These are phyloP conservation scores for Ustilago curta DNA, from an alignment of 1,284 basidiomycete genomes.

Conservation along the genomic window DNA sequence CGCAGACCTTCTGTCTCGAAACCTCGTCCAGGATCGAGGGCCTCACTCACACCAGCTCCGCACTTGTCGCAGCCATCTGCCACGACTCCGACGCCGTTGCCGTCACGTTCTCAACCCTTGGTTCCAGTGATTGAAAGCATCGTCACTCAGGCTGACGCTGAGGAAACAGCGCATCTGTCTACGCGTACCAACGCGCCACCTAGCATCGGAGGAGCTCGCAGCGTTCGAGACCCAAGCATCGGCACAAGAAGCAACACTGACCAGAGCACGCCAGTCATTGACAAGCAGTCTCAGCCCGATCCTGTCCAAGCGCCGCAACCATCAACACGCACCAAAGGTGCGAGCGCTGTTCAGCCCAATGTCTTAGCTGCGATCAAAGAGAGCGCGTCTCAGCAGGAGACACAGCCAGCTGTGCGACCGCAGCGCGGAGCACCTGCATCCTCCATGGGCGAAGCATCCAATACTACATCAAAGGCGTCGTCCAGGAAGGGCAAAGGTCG, in stretches of 20 bases:
- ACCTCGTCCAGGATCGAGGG: constrained; percentile 39
- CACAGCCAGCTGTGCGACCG: neutral
- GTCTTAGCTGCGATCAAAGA: constrained; percentile 15
- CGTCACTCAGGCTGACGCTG: neutral
- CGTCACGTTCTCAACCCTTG: constrained; percentile 2
- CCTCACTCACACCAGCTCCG: constrained; percentile 42
- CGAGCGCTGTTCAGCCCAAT: neutral
- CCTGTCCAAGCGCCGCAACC: constrained; percentile 24
- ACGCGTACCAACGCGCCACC: constrained; percentile 17
- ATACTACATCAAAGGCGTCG: neutral
- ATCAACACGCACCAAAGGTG: constrained; percentile 4
- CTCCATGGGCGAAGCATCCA: neutral
- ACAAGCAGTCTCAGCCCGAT: constrained; percentile 42
- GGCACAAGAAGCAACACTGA: neutral
- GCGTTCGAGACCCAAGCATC: neutral
- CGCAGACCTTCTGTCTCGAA: constrained; percentile 39
- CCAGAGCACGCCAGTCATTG: constrained; percentile 3
- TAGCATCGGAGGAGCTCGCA: constrained; percentile 22
- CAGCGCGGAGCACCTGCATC: neutral
- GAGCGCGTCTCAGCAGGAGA: constrained; percentile 33
- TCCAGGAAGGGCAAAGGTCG: constrained; percentile 30
- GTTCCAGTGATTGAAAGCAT: neutral
- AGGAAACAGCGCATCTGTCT: neutral
- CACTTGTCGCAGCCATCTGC: constrained; percentile 6
- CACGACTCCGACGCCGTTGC: neutral